Conservation (phyloP, 73 alveolate genomes). For the Paramecium pentaurelia region DNA sequence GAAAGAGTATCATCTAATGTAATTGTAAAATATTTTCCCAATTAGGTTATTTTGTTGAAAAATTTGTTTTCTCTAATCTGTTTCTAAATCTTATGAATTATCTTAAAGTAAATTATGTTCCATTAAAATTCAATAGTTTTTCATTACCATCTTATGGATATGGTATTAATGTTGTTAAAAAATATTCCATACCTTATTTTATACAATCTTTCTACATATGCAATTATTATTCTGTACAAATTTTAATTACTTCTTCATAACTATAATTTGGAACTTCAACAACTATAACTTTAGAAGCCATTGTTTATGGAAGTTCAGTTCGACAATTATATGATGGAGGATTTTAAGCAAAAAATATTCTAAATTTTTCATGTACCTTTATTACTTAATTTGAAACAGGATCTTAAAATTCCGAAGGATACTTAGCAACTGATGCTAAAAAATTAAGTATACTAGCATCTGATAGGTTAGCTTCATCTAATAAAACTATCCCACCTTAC, state of each 20-base stretch:
- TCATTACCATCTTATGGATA: not conserved
- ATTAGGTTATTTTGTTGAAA: not conserved
- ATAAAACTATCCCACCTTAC: not conserved
- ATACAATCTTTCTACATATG: not conserved
- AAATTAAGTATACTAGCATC: not conserved
- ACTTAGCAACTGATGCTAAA: not conserved
- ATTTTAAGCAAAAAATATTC: not conserved
- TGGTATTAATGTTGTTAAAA: not conserved
- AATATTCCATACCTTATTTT: not conserved
- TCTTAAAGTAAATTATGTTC: not conserved
- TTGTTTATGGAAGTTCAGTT: not conserved
- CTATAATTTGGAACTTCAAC: not conserved
- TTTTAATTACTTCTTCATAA: not conserved
- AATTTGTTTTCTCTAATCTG: not conserved
- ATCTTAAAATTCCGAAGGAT: not conserved
- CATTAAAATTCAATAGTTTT: not conserved
- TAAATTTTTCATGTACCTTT: not conserved
- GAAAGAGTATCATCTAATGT: not conserved
- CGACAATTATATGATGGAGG: not conserved
- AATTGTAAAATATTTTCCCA: not conserved
- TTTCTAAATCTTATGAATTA: not conserved
- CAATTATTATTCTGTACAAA: not conserved
- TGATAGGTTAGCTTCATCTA: not conserved
- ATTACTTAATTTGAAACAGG: not conserved
- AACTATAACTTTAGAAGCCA: not conserved